These are phyloP conservation scores for Poa annua DNA, from an alignment of 176 grass and related monocot species.

Conservation along the genomic window DNA sequence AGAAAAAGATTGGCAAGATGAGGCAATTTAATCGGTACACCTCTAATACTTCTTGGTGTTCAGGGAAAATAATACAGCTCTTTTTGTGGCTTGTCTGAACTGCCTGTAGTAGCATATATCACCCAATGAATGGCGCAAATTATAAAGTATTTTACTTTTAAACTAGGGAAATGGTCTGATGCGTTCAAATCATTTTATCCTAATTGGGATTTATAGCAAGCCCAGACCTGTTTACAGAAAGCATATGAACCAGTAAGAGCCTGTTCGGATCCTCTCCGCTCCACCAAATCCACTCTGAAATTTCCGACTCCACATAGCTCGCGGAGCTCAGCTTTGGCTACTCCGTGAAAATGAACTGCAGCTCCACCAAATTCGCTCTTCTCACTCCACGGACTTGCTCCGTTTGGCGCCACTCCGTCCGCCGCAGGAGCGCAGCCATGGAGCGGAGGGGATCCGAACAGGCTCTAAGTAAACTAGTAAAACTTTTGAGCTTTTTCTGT, in stretches of 20 bases:
- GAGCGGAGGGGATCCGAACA: no score
- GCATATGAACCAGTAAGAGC: background rate
- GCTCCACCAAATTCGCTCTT: no score
- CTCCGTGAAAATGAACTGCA: no score
- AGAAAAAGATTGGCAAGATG: constrained; percentile 17
- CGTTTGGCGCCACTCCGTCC: no score
- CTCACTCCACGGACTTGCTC: no score
- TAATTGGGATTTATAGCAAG: background rate
- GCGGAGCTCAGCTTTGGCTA: no score
- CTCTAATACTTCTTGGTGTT: background rate
- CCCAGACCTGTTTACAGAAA: background rate
- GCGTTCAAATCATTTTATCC: background rate
- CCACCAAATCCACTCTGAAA: no score
- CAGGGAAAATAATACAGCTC: background rate
- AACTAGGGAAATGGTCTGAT: background rate
- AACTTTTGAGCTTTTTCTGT: background rate
- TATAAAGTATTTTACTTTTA: background rate
- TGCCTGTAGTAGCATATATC: background rate
- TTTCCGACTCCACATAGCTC: no score
- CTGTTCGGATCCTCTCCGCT: no score
- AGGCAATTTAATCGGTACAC: constrained; percentile 10
- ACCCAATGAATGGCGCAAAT: background rate
- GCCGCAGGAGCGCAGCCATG: no score
- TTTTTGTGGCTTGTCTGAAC: background rate
- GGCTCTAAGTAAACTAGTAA: no score